Conservation (phyloP, 2,329 filamentous ascomycete genomes). For the Alternaria sp. region DNA sequence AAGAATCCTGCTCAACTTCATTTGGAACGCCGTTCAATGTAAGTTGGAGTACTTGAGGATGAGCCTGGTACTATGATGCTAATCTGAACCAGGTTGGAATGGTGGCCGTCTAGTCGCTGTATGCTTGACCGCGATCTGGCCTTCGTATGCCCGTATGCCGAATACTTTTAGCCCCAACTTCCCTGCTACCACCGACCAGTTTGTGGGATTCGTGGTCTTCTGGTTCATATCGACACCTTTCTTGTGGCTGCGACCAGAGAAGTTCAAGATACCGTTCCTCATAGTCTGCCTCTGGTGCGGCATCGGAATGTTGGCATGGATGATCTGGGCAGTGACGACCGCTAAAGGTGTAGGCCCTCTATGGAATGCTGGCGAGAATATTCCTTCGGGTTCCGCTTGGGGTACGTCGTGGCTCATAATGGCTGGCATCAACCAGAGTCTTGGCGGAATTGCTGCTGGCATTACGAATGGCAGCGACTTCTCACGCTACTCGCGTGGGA, state of each 20-base stretch:
- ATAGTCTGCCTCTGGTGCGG: conserved; percentile 54
- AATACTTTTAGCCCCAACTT: conserved; percentile 43
- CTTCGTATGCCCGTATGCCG: conserved; percentile 43
- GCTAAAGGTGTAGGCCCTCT: conserved; percentile 55
- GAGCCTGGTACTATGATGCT: neutral
- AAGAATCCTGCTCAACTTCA: conserved; percentile 58
- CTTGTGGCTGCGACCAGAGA: conserved; percentile 57
- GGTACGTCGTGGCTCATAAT: conserved; percentile 55
- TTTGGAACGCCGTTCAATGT: conserved; percentile 59
- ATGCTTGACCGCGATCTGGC: conserved; percentile 46
- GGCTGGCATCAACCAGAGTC: conserved; percentile 53
- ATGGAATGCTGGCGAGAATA: conserved; percentile 46
- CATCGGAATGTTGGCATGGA: conserved; percentile 54
- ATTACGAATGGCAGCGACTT: conserved; percentile 55
- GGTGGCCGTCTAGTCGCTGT: conserved; percentile 43
- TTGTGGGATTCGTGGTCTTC: conserved; percentile 45
- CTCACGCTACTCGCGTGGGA: conserved; percentile 50
- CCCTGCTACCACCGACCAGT: conserved; percentile 45
- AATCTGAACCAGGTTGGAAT: conserved; percentile 38
- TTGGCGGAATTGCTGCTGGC: conserved; percentile 51
- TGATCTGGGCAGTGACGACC: conserved; percentile 56
- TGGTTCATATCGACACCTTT: conserved; percentile 52
- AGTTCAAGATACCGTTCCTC: conserved; percentile 57
- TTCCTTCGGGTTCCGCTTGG: conserved; percentile 47
- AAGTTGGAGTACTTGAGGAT: conserved; percentile 19